Conservation (phyloP, 78 protist genomes). For the Chrysochromulina tobinii region DNA sequence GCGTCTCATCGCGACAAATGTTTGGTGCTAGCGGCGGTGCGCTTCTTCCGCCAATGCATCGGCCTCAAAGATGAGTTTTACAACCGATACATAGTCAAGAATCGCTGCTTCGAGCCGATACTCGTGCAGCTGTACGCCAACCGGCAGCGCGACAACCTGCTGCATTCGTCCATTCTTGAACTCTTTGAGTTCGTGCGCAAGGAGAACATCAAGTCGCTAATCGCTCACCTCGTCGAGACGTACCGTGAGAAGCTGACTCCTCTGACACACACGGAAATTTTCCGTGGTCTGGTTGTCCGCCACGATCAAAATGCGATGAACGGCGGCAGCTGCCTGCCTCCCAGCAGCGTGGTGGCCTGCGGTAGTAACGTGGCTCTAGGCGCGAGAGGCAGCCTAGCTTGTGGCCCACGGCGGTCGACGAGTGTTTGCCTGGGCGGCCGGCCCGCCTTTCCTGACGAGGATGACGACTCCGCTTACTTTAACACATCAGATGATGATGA, state of each 20-base stretch:
- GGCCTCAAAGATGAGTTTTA: slow-evolving; percentile 65
- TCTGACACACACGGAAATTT: slow-evolving; percentile 59
- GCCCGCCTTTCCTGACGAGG: not conserved
- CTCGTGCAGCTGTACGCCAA: not conserved
- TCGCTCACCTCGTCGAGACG: slow-evolving; percentile 48
- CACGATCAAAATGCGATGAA: not conserved
- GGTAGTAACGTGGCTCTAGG: not conserved
- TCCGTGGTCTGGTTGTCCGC: slow-evolving; percentile 31
- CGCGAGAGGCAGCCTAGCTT: not conserved
- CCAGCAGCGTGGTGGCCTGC: not conserved
- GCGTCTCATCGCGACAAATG: slow-evolving; percentile 37
- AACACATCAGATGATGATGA: slow-evolving; percentile 6
- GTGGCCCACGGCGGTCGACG: not conserved
- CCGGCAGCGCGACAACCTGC: not conserved
- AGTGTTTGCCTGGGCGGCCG: not conserved
- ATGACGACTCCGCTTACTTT: slow-evolving; percentile 9
- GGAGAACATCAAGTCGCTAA: slow-evolving; percentile 62
- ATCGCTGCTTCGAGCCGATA: slow-evolving; percentile 32
- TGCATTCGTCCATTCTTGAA: slow-evolving; percentile 56
- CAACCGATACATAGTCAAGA: slow-evolving; percentile 60
- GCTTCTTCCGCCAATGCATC: slow-evolving; percentile 61
- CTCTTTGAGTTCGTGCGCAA: slow-evolving; percentile 59
- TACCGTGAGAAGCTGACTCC: slow-evolving; percentile 39
- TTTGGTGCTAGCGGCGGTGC: slow-evolving; percentile 54
- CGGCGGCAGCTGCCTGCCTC: not conserved